Evolutionary conservation across 1,284 basidiomycete genomes (phyloP), one percentile per base, ranked within the genome.

Genomic region (Malassezia furfur): DNA sequence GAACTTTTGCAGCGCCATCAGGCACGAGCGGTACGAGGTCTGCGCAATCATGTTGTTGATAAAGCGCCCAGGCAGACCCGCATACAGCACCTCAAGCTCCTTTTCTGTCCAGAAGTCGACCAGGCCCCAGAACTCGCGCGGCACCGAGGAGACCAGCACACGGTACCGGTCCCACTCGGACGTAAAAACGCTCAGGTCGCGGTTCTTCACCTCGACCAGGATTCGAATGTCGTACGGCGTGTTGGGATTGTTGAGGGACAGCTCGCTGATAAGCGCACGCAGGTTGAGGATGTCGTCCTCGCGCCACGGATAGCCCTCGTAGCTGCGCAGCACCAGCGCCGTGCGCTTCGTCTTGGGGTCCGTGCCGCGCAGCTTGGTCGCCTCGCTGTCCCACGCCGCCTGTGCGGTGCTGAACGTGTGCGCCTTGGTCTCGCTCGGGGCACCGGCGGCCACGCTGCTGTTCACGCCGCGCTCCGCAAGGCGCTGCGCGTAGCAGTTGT

Each of bases 271-370:
- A 10, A 74, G 54, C 12, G 72, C 72, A 32, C 72, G 68, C 66
- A 74, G 54, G 57, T 74, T 74, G 58, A 74, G 64, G 19, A 74
- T 69, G 58, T 73, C 70, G 53, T 74, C 72, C 60, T 74, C 72
- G 34, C 70, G 66, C 72, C 72, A 74, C 6, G 66, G 66, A 47
- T 72, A 74, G 22, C 72, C 72, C 44, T 74, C 65, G 56, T 74
- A 74, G 21, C 63, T 52, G 17, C 72, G 65, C 70, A 74, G 66
- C 34, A 74, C 70, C 14, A 74, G 50, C 5, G 71, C 70, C 11
- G 71, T 73, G 28, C 72, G 64, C 59, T 74, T 74, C 30, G 64
- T 64, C 52, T 67, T 59, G 39, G 67, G 70, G 8, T 62, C 70
- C 37, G 69, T 71, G 37, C 60, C 61, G 53, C 65, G 63, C 43